These are phyloP conservation scores for Sclerotinia trifoliorum DNA, from an alignment of 2,329 filamentous ascomycete species.

Conservation along the genomic window DNA sequence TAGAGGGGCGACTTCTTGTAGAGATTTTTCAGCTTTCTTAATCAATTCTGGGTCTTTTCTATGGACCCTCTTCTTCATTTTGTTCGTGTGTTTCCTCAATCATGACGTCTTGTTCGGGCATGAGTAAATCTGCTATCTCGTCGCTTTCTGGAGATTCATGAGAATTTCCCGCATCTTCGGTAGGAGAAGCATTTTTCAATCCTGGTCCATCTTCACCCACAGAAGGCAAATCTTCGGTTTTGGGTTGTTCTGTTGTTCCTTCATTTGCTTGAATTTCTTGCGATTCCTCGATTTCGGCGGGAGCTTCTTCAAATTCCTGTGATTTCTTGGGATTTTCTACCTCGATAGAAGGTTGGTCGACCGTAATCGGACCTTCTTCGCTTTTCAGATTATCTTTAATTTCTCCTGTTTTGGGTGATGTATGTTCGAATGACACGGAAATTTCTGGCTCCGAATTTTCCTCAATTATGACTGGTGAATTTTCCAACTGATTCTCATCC, in stretches of 20 bases:
- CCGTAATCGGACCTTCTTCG: background rate
- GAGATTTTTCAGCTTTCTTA: background rate
- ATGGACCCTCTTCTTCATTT: too few relatives aligned
- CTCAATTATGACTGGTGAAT: background rate
- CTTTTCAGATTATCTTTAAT: background rate
- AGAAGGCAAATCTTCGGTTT: background rate
- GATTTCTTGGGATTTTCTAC: background rate
- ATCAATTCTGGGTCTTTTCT: background rate
- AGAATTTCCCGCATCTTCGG: background rate
- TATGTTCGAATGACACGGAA: background rate
- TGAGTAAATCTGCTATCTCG: conserved; percentile 12
- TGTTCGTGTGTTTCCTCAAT: background rate
- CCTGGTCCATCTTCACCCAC: background rate
- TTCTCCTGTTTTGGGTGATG: background rate
- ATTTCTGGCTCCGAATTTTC: background rate
- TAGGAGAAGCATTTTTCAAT: background rate
- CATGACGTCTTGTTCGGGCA: conserved; percentile 7
- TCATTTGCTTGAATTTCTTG: background rate
- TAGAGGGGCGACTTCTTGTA: background rate
- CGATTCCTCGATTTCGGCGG: background rate
- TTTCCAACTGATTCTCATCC: background rate
- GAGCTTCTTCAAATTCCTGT: background rate
- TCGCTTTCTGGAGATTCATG: background rate
- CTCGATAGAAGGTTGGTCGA: background rate
- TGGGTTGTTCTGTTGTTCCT: background rate